Conservation (phyloP, 2,329 filamentous ascomycete genomes). For the Thielaviopsis cerberus region DNA sequence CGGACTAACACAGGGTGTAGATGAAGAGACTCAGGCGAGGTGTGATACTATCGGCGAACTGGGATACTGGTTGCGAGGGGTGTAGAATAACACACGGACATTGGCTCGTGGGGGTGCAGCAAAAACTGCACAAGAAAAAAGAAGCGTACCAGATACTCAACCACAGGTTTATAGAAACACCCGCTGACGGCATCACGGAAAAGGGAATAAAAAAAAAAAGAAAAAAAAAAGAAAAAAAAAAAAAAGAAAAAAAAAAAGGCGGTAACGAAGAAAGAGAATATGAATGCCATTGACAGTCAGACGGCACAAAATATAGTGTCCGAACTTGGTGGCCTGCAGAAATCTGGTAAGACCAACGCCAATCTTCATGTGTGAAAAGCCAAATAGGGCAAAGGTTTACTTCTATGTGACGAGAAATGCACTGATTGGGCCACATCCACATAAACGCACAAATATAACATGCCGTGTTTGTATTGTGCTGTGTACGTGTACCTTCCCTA, state of each 20-base stretch:
- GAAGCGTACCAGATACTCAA: background rate
- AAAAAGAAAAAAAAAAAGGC: background rate
- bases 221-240: background rate
- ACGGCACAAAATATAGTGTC: background rate
- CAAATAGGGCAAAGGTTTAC: too few species aligned
- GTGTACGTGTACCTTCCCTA: too few species aligned
- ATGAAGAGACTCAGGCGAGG: background rate
- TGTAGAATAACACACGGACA: background rate
- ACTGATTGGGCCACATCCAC: too few species aligned
- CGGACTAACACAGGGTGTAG: background rate
- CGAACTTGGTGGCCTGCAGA: too few species aligned
- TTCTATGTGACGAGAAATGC: too few species aligned
- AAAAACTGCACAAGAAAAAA: background rate
- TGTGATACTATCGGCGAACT: background rate
- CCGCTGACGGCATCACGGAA: background rate
- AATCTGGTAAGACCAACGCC: too few species aligned
- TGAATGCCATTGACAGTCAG: background rate
- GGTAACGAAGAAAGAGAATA: background rate
- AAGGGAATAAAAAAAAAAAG: background rate
- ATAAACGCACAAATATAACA: too few species aligned
- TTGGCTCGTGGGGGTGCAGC: background rate
- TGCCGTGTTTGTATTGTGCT: too few species aligned
- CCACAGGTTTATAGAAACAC: background rate
- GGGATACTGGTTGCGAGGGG: background rate
- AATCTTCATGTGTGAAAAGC: too few species aligned